Evolutionary conservation across 495 filamentous ascomycete genomes (phyloP).

Genomic region (Penicillium subrubescens): DNA sequence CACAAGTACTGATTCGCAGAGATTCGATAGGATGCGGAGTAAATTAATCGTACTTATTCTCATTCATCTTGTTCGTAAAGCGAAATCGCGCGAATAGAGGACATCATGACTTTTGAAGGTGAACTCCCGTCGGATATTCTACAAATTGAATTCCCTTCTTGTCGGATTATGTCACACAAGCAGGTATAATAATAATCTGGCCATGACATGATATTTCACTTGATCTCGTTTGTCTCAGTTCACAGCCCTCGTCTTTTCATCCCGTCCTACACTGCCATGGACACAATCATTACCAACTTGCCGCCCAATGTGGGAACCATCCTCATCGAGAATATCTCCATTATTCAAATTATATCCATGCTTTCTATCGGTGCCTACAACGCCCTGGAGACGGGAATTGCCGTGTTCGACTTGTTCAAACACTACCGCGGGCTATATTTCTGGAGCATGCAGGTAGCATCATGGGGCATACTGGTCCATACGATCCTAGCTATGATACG

Average conservation of each 20-base stretch:
- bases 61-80: not conserved
- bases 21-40: not conserved
- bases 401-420: constrained; percentile 3
- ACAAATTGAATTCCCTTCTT: not conserved
- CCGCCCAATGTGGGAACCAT: too few species aligned
- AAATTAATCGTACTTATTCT: not conserved
- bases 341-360: not conserved
- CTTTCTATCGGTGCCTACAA: not conserved
- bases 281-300: too few species aligned
- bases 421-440: too few species aligned
- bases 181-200: not conserved
- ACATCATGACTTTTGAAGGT: constrained; percentile 1
- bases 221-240: too few species aligned
- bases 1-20: constrained; percentile 1
- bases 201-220: not conserved
- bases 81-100: not conserved
- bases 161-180: not conserved
- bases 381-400: not conserved
- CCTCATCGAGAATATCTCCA: too few species aligned
- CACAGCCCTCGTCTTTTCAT: too few species aligned
- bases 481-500: not conserved
- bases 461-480: too few species aligned
- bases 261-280: too few species aligned
- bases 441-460: too few species aligned
- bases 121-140: too few species aligned